Evolutionary conservation across 2,329 filamentous ascomycete species (phyloP), one percentile per base, ranked within the genome.

Genomic region (Nothophoma quercina): DNA sequence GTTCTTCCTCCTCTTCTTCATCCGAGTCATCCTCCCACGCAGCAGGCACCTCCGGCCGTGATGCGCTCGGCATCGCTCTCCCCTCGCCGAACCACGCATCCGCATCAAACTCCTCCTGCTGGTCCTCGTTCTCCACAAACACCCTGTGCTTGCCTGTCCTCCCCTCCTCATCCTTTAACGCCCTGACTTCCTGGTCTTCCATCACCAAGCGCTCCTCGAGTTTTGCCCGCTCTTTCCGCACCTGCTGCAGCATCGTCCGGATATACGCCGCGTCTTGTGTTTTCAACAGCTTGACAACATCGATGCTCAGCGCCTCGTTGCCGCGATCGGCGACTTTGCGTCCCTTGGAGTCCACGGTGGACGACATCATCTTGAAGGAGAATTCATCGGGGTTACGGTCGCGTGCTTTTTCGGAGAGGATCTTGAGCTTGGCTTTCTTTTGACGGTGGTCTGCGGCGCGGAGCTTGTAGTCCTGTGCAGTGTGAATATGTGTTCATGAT

Each of bases 321-420:
- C 83, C 77, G 23, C 81, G 73, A 55, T 79, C 76, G 38, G 63
- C 77, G 51, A 74, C 63, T 22, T 70, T 71, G 12, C 60, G 64
- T 9, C 76, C 78, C 25, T 76, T 75, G 23, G 76, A 77, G 62
- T 83, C 74, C 18, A 78, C 80, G 39, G 71, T 72, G 21, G 75
- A 75, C 52, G 77, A 82, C 74, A 87, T 79, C 85, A 88, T 88
- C 41, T 62, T 83, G 72, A 86, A 88, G 35, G 82, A 80, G 67
- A 88, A 88, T 64, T 88, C 85, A 79, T 88, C 85, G 13, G 85
- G 84, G 60, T 88, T 87, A 29, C 83, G 79, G 51, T 85, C 83
- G 39, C 76, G 75, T 6, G 82, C 85, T 67, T 87, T 88, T 60
- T 84, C 77, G 55, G 81, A 79, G 15, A 88, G 76, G 15, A 83